Percentiles rank a stretch among this genome's conserved stretches.
Evolutionary conservation across 306 rosid species (phyloP).

Genomic region (Vigna radiata): DNA sequence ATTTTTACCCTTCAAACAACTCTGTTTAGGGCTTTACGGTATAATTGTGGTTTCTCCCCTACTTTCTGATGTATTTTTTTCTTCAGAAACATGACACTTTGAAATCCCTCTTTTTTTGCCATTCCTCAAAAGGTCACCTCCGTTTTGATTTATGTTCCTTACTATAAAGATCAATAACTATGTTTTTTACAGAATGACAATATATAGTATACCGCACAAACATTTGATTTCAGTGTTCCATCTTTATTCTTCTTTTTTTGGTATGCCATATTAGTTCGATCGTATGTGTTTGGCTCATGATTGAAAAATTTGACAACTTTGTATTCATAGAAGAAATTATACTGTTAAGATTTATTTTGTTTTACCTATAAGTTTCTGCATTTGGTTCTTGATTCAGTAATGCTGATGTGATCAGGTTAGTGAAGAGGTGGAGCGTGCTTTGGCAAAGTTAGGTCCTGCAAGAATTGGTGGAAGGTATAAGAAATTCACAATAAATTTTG

Average conservation of each 20-base stretch:
- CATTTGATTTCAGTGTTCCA: slow-evolving; percentile 9
- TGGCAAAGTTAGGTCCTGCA: slow-evolving; percentile 89
- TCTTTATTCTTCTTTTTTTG: slow-evolving; percentile 10
- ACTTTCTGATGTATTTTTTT: neutral
- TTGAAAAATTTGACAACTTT: neutral
- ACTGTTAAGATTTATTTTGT: slow-evolving; percentile 9
- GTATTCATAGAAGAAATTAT: slow-evolving; percentile 25
- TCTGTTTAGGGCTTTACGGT: neutral
- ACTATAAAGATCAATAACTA: neutral
- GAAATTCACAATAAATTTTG: slow-evolving; percentile 33
- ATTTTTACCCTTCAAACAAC: neutral
- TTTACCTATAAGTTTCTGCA: slow-evolving; percentile 13
- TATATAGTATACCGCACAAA: neutral
- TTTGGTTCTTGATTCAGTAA: slow-evolving; percentile 28
- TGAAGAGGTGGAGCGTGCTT: slow-evolving; percentile 96
- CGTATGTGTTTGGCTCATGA: slow-evolving; percentile 24
- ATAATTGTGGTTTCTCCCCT: neutral
- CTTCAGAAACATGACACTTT: neutral
- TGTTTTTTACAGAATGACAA: neutral
- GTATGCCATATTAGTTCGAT: neutral
- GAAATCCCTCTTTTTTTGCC: neutral
- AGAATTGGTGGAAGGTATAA: slow-evolving; percentile 77
- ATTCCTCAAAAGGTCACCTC: neutral
- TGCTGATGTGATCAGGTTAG: slow-evolving; percentile 73
- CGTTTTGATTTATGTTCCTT: neutral